A percentile compares a stretch with the other conserved stretches of the same genome.
phyloP scores from a whole-genome alignment of 192 early-diverging fungal genomes.

The Kappamyces sp. region DNA sequence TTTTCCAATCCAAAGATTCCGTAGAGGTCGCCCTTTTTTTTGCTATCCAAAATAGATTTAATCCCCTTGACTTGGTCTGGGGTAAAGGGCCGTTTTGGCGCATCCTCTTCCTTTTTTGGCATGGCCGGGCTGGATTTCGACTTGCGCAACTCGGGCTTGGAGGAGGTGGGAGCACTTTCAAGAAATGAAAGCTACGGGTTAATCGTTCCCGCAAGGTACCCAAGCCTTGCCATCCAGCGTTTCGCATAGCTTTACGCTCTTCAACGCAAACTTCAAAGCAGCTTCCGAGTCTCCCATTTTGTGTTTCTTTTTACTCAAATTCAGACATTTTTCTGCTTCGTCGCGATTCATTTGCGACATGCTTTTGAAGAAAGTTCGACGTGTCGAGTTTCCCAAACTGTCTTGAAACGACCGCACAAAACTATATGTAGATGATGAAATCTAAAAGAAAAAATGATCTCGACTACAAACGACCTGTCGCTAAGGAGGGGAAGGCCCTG shows the following conservation, averaged over 20 bases:
- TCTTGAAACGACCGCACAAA: too few species aligned
- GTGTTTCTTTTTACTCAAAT: slow-evolving; percentile 70
- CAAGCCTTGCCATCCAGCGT: slow-evolving; percentile 59
- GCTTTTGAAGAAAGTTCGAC: neutral
- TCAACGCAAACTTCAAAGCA: slow-evolving; percentile 80
- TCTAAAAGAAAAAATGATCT: too few species aligned
- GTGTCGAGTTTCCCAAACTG: too few species aligned
- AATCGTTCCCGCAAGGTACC: slow-evolving; percentile 10
- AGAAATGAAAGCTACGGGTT: slow-evolving; percentile 14
- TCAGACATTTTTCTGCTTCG: slow-evolving; percentile 71
- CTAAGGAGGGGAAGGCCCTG: too few species aligned
- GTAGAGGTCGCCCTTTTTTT: slow-evolving; percentile 72
- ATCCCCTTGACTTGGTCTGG: slow-evolving; percentile 74
- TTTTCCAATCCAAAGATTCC: slow-evolving; percentile 72
- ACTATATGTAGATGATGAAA: too few species aligned
- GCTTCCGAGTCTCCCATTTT: slow-evolving; percentile 54
- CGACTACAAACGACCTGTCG: too few species aligned
- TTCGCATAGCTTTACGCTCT: slow-evolving; percentile 72
- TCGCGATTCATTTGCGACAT: slow-evolving; percentile 66
- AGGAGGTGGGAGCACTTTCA: slow-evolving; percentile 13
- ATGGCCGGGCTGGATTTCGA: slow-evolving; percentile 19
- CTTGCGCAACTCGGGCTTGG: slow-evolving; percentile 20
- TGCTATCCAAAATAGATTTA: slow-evolving; percentile 64
- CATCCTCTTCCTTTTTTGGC: slow-evolving; percentile 19
- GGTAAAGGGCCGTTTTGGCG: slow-evolving; percentile 57